Base-by-base conservation (phyloP, 805 yeast species). In the Debaryomyces tyrocola region DNA sequence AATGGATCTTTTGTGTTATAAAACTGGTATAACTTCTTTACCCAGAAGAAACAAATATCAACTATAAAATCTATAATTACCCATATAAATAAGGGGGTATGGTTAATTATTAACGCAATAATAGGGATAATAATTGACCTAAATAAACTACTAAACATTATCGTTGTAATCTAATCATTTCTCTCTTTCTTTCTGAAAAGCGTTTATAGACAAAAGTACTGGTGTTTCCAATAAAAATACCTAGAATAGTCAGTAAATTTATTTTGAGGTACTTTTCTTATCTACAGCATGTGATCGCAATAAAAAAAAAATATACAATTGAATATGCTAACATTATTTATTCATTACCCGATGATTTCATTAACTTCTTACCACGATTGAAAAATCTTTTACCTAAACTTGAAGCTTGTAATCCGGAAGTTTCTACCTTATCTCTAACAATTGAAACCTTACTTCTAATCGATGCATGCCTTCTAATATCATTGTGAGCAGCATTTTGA, bases 401-500 rank as follows among this genome's bases (percentile, higher is more conserved):
- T n/a, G 78, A 70, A 2, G 96, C 81, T 36, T 70, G 73, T 56
- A 66, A 49, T 3, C 75, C 74, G 2, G 73, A 58, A n/a, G 67
- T 64, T 64, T 78, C 74, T 42, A 72, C 75, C 55, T 70, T 74
- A 53, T 71, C 78, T 54, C 75, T 76, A 5, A 80, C 81, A 47
- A 75, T 76, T 17, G 76, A 75, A 15, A 70, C 77, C 51, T 61
- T 67, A 44, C 72, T 70, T 50, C 81, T 72, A 6, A 79, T 70
- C 20, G 79, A 75, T 45, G 70, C 71, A 45, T 73, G 74, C 56
- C 84, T 66, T 50, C 79, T 76, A 45, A 76, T 67, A 43, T 81
- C 81, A 51, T 71, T 76, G 54, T 79, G 80, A 6, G 79, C 72
- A 1, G 87, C 86, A 55, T 83, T 82, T 33, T 80, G 82, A 60